Conservation (phyloP, 164 flowering plant genomes). For the Vitis cinerea region DNA sequence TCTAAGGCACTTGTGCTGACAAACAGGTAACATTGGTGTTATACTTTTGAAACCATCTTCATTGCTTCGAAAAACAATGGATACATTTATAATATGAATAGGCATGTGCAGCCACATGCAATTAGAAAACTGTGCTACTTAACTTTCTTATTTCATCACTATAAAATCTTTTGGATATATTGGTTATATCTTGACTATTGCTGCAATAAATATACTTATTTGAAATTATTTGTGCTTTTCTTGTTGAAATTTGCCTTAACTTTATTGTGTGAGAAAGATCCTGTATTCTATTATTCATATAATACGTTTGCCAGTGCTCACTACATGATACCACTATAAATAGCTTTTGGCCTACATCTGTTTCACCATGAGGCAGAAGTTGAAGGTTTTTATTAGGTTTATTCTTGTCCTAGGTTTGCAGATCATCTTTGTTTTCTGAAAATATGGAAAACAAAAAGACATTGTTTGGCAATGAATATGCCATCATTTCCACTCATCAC, state of each 20-base stretch:
- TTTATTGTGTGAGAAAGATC: neutral
- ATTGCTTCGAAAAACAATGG: neutral
- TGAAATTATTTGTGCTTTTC: neutral
- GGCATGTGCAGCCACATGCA: neutral
- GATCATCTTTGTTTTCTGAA: neutral
- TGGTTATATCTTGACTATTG: neutral
- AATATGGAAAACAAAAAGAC: no score
- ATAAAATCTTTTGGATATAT: neutral
- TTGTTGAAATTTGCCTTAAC: neutral
- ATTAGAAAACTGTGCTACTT: neutral
- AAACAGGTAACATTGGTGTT: slow-evolving; percentile 53
- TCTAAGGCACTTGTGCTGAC: slow-evolving; percentile 87
- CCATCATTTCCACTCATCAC: no score
- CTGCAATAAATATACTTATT: neutral
- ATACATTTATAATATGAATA: neutral
- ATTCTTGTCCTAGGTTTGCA: neutral
- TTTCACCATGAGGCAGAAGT: neutral
- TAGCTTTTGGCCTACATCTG: no score
- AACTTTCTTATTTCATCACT: neutral
- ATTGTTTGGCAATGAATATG: no score
- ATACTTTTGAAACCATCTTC: neutral
- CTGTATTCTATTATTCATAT: no score
- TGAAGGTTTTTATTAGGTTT: neutral
- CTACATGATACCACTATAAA: no score
- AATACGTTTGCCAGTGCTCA: no score